A percentile compares a stretch with the other conserved stretches of the same genome.
Conservation (phyloP, 1,284 basidiomycete species). For the Boletus mariae region DNA sequence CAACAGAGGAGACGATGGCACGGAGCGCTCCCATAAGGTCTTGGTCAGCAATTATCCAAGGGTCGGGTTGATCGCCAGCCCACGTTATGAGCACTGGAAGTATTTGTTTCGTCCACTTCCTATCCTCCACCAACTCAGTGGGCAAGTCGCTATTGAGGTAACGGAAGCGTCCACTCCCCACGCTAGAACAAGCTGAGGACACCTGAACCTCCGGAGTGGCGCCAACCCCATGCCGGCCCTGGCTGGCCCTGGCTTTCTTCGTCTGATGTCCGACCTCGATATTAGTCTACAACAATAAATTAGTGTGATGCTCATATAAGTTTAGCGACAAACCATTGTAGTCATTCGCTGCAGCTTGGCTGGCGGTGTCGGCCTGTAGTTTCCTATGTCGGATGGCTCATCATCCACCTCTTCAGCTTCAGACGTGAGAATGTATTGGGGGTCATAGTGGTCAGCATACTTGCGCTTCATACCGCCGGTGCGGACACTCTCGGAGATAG, state of each 20-base stretch:
- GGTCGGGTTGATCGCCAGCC: neutral
- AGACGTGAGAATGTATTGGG: neutral
- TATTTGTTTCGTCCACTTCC: neutral
- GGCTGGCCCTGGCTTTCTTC: neutral
- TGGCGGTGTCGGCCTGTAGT: neutral
- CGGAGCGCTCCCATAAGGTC: neutral
- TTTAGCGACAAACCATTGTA: neutral
- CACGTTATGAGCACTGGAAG: neutral
- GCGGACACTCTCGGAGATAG: neutral
- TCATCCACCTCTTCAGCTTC: neutral
- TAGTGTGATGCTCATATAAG: neutral
- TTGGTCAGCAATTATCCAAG: neutral
- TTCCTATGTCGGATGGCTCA: neutral
- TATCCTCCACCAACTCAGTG: neutral
- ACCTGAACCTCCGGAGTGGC: neutral
- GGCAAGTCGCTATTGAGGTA: neutral
- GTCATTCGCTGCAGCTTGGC: neutral
- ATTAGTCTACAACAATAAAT: neutral
- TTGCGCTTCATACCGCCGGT: neutral
- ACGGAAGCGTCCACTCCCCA: neutral
- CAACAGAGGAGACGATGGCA: neutral
- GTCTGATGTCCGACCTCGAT: neutral
- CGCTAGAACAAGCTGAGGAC: neutral
- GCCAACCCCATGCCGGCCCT: too few species aligned
- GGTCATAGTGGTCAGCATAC: neutral